Percentiles rank a stretch among this genome's conserved stretches.
Evolutionary conservation across 2,329 filamentous ascomycete genomes (phyloP).

Genomic region (Ophiostoma sp.): DNA sequence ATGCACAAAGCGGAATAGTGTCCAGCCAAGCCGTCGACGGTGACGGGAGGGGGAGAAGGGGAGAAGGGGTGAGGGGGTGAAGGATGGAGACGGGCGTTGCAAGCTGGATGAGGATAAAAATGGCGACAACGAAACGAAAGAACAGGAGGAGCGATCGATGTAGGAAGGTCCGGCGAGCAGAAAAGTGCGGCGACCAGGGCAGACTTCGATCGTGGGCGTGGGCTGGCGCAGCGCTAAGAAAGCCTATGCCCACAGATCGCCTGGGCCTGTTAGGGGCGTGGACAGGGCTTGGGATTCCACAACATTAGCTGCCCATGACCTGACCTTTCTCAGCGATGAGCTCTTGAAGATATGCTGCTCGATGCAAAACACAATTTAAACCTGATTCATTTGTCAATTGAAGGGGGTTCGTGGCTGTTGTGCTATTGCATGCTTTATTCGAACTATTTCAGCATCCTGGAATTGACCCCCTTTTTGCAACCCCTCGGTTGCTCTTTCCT

Average conservation of each 20-base stretch:
- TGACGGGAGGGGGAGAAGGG: not conserved
- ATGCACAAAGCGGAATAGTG: conserved; percentile 17
- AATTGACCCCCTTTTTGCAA: not conserved
- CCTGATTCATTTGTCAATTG: not conserved
- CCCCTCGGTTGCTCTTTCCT: conserved; percentile 6
- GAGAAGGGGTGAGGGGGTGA: not conserved
- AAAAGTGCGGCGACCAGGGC: not conserved
- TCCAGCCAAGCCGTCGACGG: not conserved
- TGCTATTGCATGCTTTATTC: not conserved
- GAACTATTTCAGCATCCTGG: not conserved
- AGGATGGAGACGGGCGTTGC: not conserved
- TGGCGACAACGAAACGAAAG: not conserved
- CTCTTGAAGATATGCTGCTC: not conserved
- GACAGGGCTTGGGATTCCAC: not conserved
- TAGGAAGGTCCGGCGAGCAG: not conserved
- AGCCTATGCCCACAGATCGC: not conserved
- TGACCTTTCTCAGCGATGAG: not conserved
- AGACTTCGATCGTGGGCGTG: conserved; percentile 2
- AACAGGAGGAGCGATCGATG: conserved; percentile 8
- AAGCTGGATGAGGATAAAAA: not conserved
- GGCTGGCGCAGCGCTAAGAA: conserved; percentile 13
- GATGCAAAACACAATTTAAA: not conserved
- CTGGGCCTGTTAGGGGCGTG: not conserved
- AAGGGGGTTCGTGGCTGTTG: not conserved
- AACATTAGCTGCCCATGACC: not conserved